Conservation (phyloP, 352 stramenopile species). For the Bremia lactucae region DNA sequence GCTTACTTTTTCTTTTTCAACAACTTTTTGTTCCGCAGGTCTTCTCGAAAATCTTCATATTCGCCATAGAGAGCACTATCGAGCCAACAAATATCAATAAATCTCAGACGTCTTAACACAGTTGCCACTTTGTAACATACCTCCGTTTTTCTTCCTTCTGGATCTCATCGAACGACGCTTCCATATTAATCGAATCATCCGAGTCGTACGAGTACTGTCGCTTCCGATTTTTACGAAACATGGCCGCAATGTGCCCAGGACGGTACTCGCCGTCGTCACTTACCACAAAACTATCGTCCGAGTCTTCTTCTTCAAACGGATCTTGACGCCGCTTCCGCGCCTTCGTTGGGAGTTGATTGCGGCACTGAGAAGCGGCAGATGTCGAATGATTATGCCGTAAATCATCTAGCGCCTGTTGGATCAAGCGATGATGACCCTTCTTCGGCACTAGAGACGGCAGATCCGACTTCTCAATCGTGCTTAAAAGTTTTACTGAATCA, state of each 20-base stretch:
- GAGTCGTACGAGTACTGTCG: conserved; percentile 70
- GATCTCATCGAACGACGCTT: conserved; percentile 76
- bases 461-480: conserved; percentile 60
- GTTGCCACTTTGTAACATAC: conserved; percentile 11
- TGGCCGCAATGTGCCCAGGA: conserved; percentile 62
- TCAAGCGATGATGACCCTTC: conserved; percentile 74
- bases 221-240: conserved; percentile 71
- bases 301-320: conserved; percentile 77
- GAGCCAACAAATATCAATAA: conserved; percentile 1
- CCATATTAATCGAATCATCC: conserved; percentile 78
- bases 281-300: conserved; percentile 82
- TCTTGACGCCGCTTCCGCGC: conserved; percentile 25
- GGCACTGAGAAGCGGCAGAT: conserved; percentile 24
- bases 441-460: conserved; percentile 68
- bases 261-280: conserved; percentile 63
- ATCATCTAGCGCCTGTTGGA: conserved; percentile 67
- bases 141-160: conserved; percentile 81
- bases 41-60: conserved; percentile 76
- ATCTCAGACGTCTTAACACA: not conserved
- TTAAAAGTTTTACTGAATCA: conserved; percentile 79
- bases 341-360: conserved; percentile 20
- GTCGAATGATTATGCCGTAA: conserved; percentile 64
- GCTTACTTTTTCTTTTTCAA: conserved; percentile 60
- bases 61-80: conserved; percentile 59
- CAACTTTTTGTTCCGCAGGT: conserved; percentile 78